A percentile compares a stretch with the other conserved stretches of the same genome.
Evolutionary conservation across 164 flowering plant species (phyloP).

Genomic region (Brasenia schreberi): DNA sequence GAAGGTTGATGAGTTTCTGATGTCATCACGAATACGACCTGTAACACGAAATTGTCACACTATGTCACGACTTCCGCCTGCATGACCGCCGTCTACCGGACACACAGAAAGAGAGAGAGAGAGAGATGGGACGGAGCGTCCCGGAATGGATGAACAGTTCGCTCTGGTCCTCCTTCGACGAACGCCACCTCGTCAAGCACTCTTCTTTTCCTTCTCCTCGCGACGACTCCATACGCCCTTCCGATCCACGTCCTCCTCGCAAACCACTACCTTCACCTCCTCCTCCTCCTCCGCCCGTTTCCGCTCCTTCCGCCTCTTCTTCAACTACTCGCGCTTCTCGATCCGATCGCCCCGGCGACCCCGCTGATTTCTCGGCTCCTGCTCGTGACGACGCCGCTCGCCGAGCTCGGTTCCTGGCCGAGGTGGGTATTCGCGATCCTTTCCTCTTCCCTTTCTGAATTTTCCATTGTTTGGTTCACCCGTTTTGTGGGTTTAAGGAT

Average conservation of each 20-base stretch:
- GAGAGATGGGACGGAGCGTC: conserved; percentile 14
- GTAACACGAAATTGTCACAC: no score
- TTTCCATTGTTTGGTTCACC: background rate
- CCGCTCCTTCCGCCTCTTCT: background rate
- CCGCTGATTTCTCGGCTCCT: background rate
- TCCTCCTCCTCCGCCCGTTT: background rate
- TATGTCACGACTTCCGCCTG: no score
- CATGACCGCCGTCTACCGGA: no score
- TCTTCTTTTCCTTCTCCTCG: background rate
- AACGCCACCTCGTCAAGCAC: background rate
- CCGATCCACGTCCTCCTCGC: background rate
- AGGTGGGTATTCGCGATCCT: conserved; percentile 27
- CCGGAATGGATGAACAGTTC: conserved; percentile 96
- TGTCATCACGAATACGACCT: no score
- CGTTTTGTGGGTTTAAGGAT: background rate
- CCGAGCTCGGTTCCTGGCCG: conserved; percentile 53
- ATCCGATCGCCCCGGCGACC: background rate
- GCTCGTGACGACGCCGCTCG: conserved; percentile 52
- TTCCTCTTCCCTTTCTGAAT: background rate
- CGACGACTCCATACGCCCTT: background rate
- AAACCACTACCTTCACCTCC: background rate
- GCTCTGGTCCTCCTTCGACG: conserved; percentile 41
- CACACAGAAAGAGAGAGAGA: background rate
- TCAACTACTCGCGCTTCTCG: background rate
- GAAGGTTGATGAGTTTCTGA: no score